Evolutionary conservation across 371 early-diverging fungal genomes (phyloP).

Genomic region (Mortierella sp.): DNA sequence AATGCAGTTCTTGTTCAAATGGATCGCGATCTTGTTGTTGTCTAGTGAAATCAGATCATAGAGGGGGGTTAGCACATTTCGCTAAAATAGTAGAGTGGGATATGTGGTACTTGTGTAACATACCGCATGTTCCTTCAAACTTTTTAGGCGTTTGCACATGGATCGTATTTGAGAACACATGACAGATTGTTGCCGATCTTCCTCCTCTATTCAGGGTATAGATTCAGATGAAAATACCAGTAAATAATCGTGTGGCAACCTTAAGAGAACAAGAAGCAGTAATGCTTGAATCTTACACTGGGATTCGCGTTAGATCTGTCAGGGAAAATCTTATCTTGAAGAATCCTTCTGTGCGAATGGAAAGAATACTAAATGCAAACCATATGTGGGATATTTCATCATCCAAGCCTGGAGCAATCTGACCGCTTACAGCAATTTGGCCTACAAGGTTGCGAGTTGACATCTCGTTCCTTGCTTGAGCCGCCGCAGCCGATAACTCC

Average conservation of each 20-base stretch:
- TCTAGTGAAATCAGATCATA: constrained; percentile 4
- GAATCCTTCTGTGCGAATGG: constrained; percentile 39
- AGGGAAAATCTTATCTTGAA: constrained; percentile 44
- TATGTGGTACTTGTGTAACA: not conserved
- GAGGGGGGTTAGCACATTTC: not conserved
- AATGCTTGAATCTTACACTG: constrained; percentile 18
- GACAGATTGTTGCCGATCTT: constrained; percentile 19
- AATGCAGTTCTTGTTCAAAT: constrained; percentile 37
- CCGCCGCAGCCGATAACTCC: not conserved
- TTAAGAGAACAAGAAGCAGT: not conserved
- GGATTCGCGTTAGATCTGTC: constrained; percentile 30
- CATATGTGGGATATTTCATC: constrained; percentile 26
- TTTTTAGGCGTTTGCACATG: constrained; percentile 47
- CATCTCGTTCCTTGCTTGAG: constrained; percentile 15
- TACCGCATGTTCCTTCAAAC: constrained; percentile 48
- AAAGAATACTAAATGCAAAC: constrained; percentile 37
- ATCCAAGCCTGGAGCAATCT: constrained; percentile 27
- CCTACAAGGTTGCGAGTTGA: constrained; percentile 43
- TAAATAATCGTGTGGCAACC: not conserved
- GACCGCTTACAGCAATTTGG: constrained; percentile 31
- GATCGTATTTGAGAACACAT: constrained; percentile 29
- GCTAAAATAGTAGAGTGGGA: not conserved
- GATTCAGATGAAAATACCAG: not conserved
- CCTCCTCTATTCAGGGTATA: constrained; percentile 11
- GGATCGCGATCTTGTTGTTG: constrained; percentile 30